These are phyloP conservation scores for Candida glucosophila DNA, from an alignment of 1,139 yeast species.

Conservation along the genomic window DNA sequence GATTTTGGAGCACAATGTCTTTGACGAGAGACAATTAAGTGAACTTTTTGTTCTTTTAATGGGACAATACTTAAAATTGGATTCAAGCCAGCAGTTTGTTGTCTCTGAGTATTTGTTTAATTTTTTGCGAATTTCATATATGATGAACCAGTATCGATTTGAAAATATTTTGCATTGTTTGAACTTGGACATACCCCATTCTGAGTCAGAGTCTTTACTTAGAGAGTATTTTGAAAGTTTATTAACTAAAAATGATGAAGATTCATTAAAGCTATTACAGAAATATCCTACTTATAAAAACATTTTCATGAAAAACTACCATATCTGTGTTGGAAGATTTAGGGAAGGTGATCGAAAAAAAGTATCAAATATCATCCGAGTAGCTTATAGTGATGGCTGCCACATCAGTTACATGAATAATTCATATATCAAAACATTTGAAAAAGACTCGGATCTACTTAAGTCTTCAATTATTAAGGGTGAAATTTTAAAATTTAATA, in stretches of 20 bases:
- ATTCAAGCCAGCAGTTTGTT: constrained; percentile 8
- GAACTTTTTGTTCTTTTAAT: constrained; percentile 23
- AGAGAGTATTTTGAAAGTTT: constrained; percentile 25
- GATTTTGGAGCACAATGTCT: constrained; percentile 23
- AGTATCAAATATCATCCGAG: constrained; percentile 26
- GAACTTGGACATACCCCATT: constrained; percentile 9
- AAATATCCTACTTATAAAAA: constrained; percentile 23
- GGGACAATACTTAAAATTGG: constrained; percentile 19
- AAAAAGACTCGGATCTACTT: constrained; percentile 39
- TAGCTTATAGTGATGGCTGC: constrained; percentile 33
- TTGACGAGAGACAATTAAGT: constrained; percentile 22
- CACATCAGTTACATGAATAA: constrained; percentile 29
- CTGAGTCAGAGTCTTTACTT: constrained; percentile 9
- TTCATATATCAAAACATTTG: constrained; percentile 29
- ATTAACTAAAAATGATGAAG: constrained; percentile 30
- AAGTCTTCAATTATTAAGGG: constrained; percentile 34
- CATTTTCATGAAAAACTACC: constrained; percentile 17
- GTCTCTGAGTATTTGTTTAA: constrained; percentile 24
- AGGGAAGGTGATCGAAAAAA: constrained; percentile 15
- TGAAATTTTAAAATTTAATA: constrained; percentile 40
- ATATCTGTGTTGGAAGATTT: constrained; percentile 12
- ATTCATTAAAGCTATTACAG: constrained; percentile 19
- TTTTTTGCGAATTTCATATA: constrained; percentile 26
- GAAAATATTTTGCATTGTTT: constrained; percentile 9
- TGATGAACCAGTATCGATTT: constrained; percentile 24